phyloP scores from a whole-genome alignment of 345 rosid genomes.

The Citrus unshiu region DNA sequence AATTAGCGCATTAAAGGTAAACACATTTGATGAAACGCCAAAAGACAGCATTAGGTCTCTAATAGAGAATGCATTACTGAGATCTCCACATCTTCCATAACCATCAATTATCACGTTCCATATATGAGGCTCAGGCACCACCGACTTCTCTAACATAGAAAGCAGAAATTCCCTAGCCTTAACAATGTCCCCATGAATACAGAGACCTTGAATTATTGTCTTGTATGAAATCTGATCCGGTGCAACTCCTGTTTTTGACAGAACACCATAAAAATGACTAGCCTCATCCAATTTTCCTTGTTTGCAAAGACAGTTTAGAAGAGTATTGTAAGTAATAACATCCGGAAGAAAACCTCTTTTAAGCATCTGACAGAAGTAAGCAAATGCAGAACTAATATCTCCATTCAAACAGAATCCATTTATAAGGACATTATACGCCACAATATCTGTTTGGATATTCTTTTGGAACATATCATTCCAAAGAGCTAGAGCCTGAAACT shows the following conservation, averaged over 20 bases:
- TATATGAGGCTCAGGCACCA: slow-evolving; percentile 49
- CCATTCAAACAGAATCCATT: slow-evolving; percentile 49
- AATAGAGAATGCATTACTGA: slow-evolving; percentile 37
- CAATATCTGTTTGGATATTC: slow-evolving; percentile 34
- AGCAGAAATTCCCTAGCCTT: slow-evolving; percentile 43
- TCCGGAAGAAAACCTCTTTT: slow-evolving; percentile 65
- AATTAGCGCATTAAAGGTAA: slow-evolving; percentile 65
- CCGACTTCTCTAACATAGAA: slow-evolving; percentile 38
- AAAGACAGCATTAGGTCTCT: slow-evolving; percentile 49
- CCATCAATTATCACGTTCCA: slow-evolving; percentile 68
- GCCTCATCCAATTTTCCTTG: slow-evolving; percentile 56
- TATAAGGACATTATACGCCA: slow-evolving; percentile 63
- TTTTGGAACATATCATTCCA: slow-evolving; percentile 45
- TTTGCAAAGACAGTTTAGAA: slow-evolving; percentile 59
- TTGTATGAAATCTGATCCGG: slow-evolving; percentile 61
- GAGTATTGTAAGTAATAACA: slow-evolving; percentile 57
- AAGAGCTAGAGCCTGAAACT: slow-evolving; percentile 37
- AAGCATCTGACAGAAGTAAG: slow-evolving; percentile 53
- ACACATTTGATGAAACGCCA: slow-evolving; percentile 62
- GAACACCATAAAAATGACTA: slow-evolving; percentile 35
- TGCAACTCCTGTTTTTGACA: slow-evolving; percentile 50
- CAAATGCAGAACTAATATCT: slow-evolving; percentile 41
- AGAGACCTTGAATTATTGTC: slow-evolving; percentile 54
- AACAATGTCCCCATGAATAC: slow-evolving; percentile 38
- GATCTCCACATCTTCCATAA: slow-evolving; percentile 57